Percentiles rank a stretch among this genome's conserved stretches.
These are phyloP conservation scores for Deuterostichococcus epilithicus DNA, from an alignment of 139 green algal genomes.

Conservation along the genomic window DNA sequence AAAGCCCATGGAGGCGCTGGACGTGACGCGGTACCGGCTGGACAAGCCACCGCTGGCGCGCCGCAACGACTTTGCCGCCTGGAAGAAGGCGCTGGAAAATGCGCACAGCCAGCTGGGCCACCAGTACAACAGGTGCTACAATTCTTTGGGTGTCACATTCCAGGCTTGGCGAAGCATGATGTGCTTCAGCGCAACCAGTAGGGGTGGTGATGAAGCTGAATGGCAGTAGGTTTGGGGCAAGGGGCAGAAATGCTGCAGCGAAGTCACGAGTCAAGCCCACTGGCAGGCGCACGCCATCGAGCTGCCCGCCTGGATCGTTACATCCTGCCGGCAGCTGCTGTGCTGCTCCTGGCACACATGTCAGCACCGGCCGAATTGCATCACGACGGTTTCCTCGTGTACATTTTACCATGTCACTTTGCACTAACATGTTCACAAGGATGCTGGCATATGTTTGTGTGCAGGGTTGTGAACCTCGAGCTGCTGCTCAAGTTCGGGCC, in stretches of 20 bases:
- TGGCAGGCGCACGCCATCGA: too few relatives aligned
- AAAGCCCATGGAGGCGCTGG: constrained; percentile 53
- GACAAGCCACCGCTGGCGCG: constrained; percentile 44
- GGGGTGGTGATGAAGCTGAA: not conserved
- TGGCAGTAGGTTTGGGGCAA: not conserved
- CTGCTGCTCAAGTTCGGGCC: constrained; percentile 73
- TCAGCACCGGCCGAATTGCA: not conserved
- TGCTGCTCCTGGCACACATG: not conserved
- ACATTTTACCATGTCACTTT: not conserved
- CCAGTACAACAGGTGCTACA: constrained; percentile 49
- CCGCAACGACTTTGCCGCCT: constrained; percentile 50
- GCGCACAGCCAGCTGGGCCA: constrained; percentile 75
- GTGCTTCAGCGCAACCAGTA: not conserved
- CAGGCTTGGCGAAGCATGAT: not conserved
- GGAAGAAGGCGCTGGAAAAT: constrained; percentile 64
- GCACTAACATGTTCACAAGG: too few relatives aligned
- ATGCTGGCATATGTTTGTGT: too few relatives aligned
- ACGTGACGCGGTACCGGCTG: constrained; percentile 61
- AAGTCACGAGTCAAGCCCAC: too few relatives aligned
- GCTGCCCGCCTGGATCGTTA: too few relatives aligned
- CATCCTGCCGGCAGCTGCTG: not conserved
- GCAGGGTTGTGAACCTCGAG: constrained; percentile 71
- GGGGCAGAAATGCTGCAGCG: not conserved
- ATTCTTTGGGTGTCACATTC: not conserved
- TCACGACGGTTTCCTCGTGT: not conserved